phyloP scores from a whole-genome alignment of 148 eudicot genomes.

The Simmondsia chinensis region DNA sequence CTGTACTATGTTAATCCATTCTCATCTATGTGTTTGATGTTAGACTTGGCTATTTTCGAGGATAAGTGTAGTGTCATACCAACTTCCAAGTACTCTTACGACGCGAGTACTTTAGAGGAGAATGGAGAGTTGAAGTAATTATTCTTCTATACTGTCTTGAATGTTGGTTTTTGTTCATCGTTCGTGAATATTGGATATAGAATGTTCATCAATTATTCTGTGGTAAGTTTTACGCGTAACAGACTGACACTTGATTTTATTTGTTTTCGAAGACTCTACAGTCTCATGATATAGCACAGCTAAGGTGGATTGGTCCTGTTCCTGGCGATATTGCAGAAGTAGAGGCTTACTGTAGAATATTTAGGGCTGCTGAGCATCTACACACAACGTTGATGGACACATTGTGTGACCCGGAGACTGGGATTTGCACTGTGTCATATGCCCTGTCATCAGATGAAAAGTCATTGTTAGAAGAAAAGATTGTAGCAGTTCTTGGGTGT shows the following conservation, averaged over 20 bases:
- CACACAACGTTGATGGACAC: conserved; percentile 80
- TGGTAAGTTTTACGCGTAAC: not conserved
- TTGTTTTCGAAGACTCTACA: conserved; percentile 35
- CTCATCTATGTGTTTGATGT: too few relatives aligned
- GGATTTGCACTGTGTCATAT: conserved; percentile 85
- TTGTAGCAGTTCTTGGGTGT: conserved; percentile 93
- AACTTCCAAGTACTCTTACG: too few relatives aligned
- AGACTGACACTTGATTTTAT: not conserved
- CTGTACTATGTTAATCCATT: too few relatives aligned
- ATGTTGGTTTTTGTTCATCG: too few relatives aligned
- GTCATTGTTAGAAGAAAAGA: conserved; percentile 63
- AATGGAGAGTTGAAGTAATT: too few relatives aligned
- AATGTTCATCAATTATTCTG: not conserved
- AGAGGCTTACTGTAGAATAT: conserved; percentile 94
- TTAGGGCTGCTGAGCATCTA: conserved; percentile 80
- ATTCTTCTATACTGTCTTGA: too few relatives aligned
- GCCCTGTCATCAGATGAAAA: conserved; percentile 53
- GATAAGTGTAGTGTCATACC: too few relatives aligned
- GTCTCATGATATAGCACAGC: conserved; percentile 45
- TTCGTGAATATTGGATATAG: conserved; percentile 2
- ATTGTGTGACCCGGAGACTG: conserved; percentile 79
- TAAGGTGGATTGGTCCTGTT: conserved; percentile 85
- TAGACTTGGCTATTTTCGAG: too few relatives aligned
- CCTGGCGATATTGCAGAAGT: conserved; percentile 98
- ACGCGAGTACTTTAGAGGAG: too few relatives aligned